Evolutionary conservation across 208 protist species (phyloP).

Genomic region (Crithidia fasciculata): DNA sequence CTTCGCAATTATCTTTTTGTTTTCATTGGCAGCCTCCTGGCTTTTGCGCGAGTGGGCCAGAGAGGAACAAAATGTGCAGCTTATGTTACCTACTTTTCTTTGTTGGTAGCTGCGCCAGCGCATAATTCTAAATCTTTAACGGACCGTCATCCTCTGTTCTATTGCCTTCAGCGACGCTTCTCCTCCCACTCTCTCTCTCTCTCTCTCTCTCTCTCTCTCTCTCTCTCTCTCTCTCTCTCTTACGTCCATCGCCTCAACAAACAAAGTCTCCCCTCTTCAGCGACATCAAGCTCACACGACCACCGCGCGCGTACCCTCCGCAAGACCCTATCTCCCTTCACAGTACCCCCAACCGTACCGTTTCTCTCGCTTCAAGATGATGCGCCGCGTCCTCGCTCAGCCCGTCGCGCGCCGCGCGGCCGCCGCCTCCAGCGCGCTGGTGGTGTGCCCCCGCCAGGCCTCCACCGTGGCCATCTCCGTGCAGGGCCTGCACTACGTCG

Average conservation of each 20-base stretch:
- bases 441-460: conserved; percentile 44
- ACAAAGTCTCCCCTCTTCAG: not conserved
- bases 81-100: too few relatives aligned
- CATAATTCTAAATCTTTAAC: too few relatives aligned
- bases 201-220: conserved; percentile 17
- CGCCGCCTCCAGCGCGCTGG: conserved; percentile 43
- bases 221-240: conserved; percentile 1
- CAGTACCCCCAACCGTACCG: too few relatives aligned
- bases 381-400: conserved; percentile 73
- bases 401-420: conserved; percentile 43
- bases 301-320: not conserved
- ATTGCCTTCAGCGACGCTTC: too few relatives aligned
- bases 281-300: not conserved
- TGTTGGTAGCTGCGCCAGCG: too few relatives aligned
- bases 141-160: too few relatives aligned
- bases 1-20: too few relatives aligned
- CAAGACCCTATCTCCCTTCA: not conserved
- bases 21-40: too few relatives aligned
- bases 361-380: conserved; percentile 40
- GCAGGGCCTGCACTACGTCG: conserved; percentile 78
- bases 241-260: not conserved
- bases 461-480: conserved; percentile 78
- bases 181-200: not conserved
- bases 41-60: too few relatives aligned
- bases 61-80: too few relatives aligned